Evolutionary conservation across 192 early-diverging fungal species (phyloP).

Genomic region (Linnemannia schmuckeri): DNA sequence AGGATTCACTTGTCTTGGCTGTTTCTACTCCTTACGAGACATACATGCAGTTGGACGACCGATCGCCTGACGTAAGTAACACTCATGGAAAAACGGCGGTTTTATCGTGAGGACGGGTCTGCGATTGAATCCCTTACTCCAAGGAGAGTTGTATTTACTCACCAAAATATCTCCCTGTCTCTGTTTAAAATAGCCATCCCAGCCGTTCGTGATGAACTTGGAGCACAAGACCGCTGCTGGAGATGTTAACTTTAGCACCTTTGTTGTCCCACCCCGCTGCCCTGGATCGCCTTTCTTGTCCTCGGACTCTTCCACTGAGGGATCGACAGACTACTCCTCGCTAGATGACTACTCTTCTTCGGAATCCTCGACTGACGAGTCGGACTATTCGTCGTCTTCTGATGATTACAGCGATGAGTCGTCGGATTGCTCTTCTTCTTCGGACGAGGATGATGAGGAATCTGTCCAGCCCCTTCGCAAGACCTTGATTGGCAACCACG

Average conservation of each 20-base stretch:
- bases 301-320: conserved; percentile 38
- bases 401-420: conserved; percentile 45
- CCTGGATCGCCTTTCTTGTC: conserved; percentile 30
- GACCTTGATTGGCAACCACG: conserved; percentile 32
- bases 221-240: conserved; percentile 50
- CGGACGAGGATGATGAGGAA: conserved; percentile 32
- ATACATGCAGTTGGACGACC: conserved; percentile 42
- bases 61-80: conserved; percentile 31
- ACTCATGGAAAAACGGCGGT: neutral
- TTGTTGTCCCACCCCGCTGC: conserved; percentile 46
- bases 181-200: conserved; percentile 17
- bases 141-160: neutral
- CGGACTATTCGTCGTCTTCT: conserved; percentile 30
- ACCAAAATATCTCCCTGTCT: neutral
- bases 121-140: neutral
- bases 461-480: conserved; percentile 8
- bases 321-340: conserved; percentile 37
- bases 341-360: conserved; percentile 45
- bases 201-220: conserved; percentile 53
- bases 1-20: conserved; percentile 48
- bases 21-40: conserved; percentile 52
- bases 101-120: neutral
- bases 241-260: conserved; percentile 41
- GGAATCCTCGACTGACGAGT: conserved; percentile 38
- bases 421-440: conserved; percentile 32